Evolutionary conservation across 2,329 filamentous ascomycete species (phyloP).

Genomic region (Cladobotryum protrusum): DNA sequence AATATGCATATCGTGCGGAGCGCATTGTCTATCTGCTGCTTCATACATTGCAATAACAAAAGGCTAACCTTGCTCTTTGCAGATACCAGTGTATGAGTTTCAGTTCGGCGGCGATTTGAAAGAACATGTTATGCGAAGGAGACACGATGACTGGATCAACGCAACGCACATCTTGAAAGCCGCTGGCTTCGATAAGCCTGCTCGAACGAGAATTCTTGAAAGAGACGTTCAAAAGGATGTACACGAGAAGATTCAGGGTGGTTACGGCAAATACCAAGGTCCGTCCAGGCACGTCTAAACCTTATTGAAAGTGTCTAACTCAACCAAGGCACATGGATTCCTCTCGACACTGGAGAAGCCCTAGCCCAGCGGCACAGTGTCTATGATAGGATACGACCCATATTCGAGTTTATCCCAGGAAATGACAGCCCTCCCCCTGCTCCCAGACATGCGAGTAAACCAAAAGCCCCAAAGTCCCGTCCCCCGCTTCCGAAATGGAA

Average conservation of each 20-base stretch:
- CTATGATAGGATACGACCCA: constrained; percentile 72
- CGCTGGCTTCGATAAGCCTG: constrained; percentile 94
- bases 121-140: constrained; percentile 91
- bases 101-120: constrained; percentile 73
- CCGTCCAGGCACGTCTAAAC: constrained; percentile 14
- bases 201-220: constrained; percentile 88
- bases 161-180: constrained; percentile 98
- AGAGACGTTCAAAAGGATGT: constrained; percentile 93
- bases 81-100: constrained; percentile 94
- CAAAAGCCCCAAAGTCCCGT: constrained; percentile 60
- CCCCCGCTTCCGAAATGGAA: constrained; percentile 52
- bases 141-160: constrained; percentile 96
- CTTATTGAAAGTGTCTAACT: constrained; percentile 10
- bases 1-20: no score
- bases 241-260: constrained; percentile 97
- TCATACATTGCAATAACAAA: no score
- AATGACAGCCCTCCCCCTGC: constrained; percentile 86
- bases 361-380: constrained; percentile 85
- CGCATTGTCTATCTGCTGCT: no score
- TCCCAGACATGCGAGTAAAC: constrained; percentile 84
- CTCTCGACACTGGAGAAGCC: constrained; percentile 69
- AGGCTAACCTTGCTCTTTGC: not conserved
- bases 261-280: constrained; percentile 98
- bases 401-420: constrained; percentile 85
- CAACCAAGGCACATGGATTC: constrained; percentile 82